A percentile compares a stretch with the other conserved stretches of the same genome.
These are phyloP conservation scores for Backusella parvicylindrica DNA, from an alignment of 192 early-diverging fungal genomes.

Conservation along the genomic window DNA sequence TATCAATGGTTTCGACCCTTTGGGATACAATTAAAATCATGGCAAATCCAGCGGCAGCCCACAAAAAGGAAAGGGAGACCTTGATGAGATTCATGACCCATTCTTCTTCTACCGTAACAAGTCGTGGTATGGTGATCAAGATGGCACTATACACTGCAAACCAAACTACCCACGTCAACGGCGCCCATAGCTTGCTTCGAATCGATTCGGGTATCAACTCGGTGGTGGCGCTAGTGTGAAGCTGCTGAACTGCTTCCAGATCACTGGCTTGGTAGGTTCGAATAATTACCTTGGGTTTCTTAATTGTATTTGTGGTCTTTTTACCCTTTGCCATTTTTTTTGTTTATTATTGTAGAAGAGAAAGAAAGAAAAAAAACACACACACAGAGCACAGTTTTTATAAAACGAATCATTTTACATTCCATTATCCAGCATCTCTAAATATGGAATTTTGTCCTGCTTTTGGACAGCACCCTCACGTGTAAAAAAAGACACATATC, in stretches of 20 bases:
- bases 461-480: neutral
- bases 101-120: neutral
- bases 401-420: neutral
- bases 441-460: neutral
- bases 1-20: constrained; percentile 11
- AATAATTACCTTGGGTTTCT: constrained; percentile 6
- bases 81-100: constrained; percentile 3
- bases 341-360: neutral
- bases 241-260: constrained; percentile 16
- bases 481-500: neutral
- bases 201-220: constrained; percentile 21
- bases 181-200: constrained; percentile 10
- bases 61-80: constrained; percentile 5
- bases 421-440: neutral
- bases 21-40: constrained; percentile 21
- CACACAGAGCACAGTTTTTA: too few relatives aligned
- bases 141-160: constrained; percentile 8
- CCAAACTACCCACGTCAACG: constrained; percentile 17
- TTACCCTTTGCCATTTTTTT: neutral
- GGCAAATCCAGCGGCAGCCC: constrained; percentile 10
- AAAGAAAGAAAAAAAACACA: neutral
- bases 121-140: neutral
- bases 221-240: constrained; percentile 17
- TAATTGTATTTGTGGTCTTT: neutral
- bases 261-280: constrained; percentile 27